These are phyloP conservation scores for Myriosclerotinia duriaeana DNA, from an alignment of 2,329 filamentous ascomycete genomes.

Conservation along the genomic window DNA sequence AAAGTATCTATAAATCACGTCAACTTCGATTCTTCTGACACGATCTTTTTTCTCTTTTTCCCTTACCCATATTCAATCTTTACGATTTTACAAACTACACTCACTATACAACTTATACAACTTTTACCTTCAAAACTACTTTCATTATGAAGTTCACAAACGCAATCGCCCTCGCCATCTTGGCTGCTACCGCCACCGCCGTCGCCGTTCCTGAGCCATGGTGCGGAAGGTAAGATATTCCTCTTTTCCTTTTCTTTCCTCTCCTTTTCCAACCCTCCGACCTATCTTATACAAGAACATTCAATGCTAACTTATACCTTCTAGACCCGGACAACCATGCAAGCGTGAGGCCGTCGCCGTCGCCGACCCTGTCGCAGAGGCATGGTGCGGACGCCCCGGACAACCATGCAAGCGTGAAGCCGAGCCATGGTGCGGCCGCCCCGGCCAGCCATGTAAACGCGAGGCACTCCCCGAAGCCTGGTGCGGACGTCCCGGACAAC, in stretches of 20 bases:
- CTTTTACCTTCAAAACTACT: conserved; percentile 4
- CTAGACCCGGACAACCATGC: conserved; percentile 17
- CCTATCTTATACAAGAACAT: background rate
- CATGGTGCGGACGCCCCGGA: conserved; percentile 19
- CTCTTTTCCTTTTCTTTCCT: background rate
- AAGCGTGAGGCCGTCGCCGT: conserved; percentile 2
- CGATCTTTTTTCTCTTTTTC: background rate
- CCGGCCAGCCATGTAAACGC: conserved; percentile 22
- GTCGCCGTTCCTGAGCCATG: conserved; percentile 23
- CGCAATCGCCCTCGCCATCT: conserved; percentile 20
- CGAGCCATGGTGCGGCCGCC: conserved; percentile 19
- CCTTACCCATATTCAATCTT: conserved; percentile 15
- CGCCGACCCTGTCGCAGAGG: background rate
- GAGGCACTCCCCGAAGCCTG: conserved; percentile 30
- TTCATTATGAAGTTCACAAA: conserved; percentile 25
- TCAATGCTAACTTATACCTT: background rate
- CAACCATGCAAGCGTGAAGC: conserved; percentile 23
- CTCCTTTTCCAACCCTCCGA: background rate
- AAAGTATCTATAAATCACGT: conserved; percentile 14
- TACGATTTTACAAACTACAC: conserved; percentile 6
- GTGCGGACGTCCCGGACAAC: conserved; percentile 24
- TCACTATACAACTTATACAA: background rate
- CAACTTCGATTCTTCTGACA: background rate
- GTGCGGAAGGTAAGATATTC: conserved; percentile 10
- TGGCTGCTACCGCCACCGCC: conserved; percentile 22